Base-by-base conservation (phyloP, 805 yeast genomes). In the Lachancea meyersii region DNA sequence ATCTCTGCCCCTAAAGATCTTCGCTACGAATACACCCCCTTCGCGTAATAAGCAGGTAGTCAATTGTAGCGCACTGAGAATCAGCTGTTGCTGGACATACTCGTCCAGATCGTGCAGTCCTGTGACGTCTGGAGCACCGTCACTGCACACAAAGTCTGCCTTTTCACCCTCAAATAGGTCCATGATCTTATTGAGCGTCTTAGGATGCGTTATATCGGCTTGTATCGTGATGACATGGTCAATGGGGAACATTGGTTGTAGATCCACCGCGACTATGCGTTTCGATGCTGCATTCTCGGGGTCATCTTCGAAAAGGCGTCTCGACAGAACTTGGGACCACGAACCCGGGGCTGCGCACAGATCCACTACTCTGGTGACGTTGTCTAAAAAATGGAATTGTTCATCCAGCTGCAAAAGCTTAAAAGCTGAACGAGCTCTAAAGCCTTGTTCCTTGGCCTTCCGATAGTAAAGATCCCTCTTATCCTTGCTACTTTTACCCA, bases 101-200 rank as follows among this genome's bases (percentile, higher is more conserved):
- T 93, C 98, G 62, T 93, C 98, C 46, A 93, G 69, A 64, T 93
- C 98, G 60, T 93, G 98, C 40, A 93, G 65, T 1, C 98, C 98
- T 0, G 98, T 93, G 18, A 93, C 98, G 65, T 93, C 98, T 2
- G 98, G 98, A 0, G 98, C 98, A 44, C 98, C 98, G 62, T 93
- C 97, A 55, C 95, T 82, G 55, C 96, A 87, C 1, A 93, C 96
- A 35, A 40, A 60, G 63, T 93, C 98, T 0, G 97, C 97, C 43
- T 84, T 80, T 51, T 86, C 86, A 31, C 96, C 96, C 18, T 86
- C 95, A 68, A 93, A 93, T 31, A 83, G 73, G 26, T 80, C 82
- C 52, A 86, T 64, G 35, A 93, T 93, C 54, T 71, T 75, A 28
- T 74, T 73, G 40, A 93, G 70, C 0, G 98, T 93, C 57, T 79